These are phyloP conservation scores for Cafeteria roenbergensis DNA, from an alignment of 108 stramenopile genomes.

Conservation along the genomic window DNA sequence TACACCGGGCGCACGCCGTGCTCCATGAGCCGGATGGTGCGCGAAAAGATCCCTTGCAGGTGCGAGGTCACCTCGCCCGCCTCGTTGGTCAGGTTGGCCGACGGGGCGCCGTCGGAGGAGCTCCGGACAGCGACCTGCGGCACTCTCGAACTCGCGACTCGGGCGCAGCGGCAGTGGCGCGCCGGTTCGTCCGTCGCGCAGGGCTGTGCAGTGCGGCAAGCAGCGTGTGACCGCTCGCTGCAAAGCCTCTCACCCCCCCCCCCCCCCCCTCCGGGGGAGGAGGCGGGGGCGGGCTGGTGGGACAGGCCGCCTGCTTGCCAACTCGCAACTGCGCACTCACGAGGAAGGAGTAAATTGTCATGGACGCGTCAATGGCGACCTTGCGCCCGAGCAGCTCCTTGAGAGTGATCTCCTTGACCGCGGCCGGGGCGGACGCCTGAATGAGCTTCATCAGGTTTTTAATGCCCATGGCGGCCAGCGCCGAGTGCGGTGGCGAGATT, in stretches of 20 bases:
- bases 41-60: conserved; percentile 97
- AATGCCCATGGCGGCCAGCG: too few species aligned
- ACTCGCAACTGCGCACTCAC: background rate
- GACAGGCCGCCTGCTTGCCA: too few species aligned
- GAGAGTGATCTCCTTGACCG: conserved; percentile 29
- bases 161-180: background rate
- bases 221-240: too few species aligned
- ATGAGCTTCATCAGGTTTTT: conserved; percentile 46
- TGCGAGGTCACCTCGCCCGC: conserved; percentile 51
- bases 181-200: background rate
- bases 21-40: conserved; percentile 79
- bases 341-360: conserved; percentile 96
- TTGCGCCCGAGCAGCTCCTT: conserved; percentile 54
- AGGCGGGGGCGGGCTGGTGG: too few species aligned
- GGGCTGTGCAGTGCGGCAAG: background rate
- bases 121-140: conserved; percentile 1
- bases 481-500: too few species aligned
- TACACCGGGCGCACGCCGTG: conserved; percentile 87
- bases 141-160: too few species aligned
- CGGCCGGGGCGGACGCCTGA: conserved; percentile 37
- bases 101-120: conserved; percentile 16
- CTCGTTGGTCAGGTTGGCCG: conserved; percentile 45
- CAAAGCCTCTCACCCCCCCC: too few species aligned
- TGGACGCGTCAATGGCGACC: conserved; percentile 92
- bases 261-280: too few species aligned